phyloP scores from a whole-genome alignment of 176 grass and related monocot genomes.

The Triticum dicoccoides region DNA sequence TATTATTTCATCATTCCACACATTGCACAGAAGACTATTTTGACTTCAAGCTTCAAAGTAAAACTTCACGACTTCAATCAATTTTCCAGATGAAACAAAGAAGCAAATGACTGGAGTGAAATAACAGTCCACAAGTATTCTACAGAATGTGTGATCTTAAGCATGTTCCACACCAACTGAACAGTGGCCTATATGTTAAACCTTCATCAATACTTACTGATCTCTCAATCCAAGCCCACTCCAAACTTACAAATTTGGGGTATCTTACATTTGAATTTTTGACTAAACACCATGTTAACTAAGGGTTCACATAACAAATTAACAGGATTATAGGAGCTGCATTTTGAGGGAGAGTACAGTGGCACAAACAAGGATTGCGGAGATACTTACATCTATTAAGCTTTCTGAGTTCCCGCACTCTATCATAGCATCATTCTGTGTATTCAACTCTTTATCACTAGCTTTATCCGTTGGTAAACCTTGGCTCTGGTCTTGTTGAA shows the following conservation, averaged over 20 bases:
- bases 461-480: constrained; percentile 35
- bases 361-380: constrained; percentile 4
- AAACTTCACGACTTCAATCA: constrained; percentile 6
- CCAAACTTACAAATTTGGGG: background rate
- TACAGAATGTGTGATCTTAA: background rate
- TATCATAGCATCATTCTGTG: constrained; percentile 22
- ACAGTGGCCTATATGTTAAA: background rate
- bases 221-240: background rate
- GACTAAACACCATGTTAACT: background rate
- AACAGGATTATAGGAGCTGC: background rate
- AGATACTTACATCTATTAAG: constrained; percentile 61
- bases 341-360: background rate
- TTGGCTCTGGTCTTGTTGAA: constrained; percentile 36
- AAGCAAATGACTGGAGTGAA: constrained; percentile 6
- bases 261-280: background rate
- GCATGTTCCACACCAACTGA: background rate
- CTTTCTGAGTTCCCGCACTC: constrained; percentile 45
- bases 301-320: background rate
- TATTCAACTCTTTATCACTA: constrained; percentile 25
- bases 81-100: constrained; percentile 16
- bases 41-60: constrained; percentile 16
- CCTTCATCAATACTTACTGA: background rate
- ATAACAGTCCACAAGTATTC: background rate
- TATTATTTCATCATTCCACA: background rate
- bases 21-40: background rate